These are phyloP conservation scores for Kentomonas sorsogonicus DNA, from an alignment of 208 protist genomes.

Conservation along the genomic window DNA sequence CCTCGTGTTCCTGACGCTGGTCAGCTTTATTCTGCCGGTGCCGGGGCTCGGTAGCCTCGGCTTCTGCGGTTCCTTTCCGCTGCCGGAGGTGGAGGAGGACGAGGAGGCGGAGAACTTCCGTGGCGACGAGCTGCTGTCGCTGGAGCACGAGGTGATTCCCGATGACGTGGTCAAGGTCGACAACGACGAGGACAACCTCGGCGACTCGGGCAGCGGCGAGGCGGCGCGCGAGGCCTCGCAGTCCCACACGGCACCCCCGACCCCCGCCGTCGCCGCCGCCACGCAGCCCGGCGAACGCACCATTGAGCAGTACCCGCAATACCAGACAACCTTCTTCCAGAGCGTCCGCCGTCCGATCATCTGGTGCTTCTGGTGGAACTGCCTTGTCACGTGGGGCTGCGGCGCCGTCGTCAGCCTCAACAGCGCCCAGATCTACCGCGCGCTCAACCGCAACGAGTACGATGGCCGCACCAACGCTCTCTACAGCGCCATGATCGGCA, in stretches of 20 bases:
- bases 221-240: not conserved
- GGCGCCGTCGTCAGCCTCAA: conserved; percentile 66
- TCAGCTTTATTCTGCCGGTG: conserved; percentile 14
- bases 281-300: conserved; percentile 12
- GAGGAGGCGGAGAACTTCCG: not conserved
- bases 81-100: not conserved
- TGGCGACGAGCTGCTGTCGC: no score
- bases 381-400: conserved; percentile 40
- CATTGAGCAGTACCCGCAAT: conserved; percentile 61
- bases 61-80: not conserved
- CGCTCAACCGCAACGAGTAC: conserved; percentile 21
- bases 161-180: not conserved
- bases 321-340: conserved; percentile 48
- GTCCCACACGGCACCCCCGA: not conserved
- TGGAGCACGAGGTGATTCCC: not conserved
- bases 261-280: not conserved
- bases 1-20: conserved; percentile 15
- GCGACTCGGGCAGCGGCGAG: not conserved
- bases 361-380: conserved; percentile 36
- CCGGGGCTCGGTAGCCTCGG: conserved; percentile 4
- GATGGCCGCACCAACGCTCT: conserved; percentile 34
- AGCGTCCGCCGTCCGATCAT: conserved; percentile 34
- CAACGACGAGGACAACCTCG: not conserved
- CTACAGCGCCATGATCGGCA: conserved; percentile 57
- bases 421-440: conserved; percentile 36